phyloP scores from a whole-genome alignment of 371 early-diverging fungal genomes.

The Syncephalastrum contaminatum region DNA sequence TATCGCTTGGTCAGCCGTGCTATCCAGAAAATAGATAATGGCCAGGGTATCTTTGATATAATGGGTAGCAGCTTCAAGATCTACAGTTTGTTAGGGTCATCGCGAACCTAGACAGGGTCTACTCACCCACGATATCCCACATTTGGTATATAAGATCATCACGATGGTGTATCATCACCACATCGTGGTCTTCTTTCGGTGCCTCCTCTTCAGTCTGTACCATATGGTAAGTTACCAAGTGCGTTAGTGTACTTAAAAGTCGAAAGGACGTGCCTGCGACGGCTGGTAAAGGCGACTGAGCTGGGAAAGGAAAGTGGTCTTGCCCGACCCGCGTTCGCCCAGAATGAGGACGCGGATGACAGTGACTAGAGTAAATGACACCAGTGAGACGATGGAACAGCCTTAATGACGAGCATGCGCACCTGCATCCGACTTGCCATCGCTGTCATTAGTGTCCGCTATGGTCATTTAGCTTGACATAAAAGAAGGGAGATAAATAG shows the following conservation, averaged over 20 bases:
- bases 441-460: no score
- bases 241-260: no score
- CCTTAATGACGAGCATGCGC: no score
- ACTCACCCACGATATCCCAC: slow-evolving; percentile 39
- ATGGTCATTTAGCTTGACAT: no score
- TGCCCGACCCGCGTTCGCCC: slow-evolving; percentile 33
- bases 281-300: slow-evolving; percentile 29
- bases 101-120: not conserved
- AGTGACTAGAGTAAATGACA: no score
- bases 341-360: slow-evolving; percentile 18
- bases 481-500: no score
- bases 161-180: no score
- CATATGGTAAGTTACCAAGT: no score
- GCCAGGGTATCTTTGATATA: slow-evolving; percentile 27
- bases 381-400: no score
- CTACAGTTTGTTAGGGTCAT: slow-evolving; percentile 7
- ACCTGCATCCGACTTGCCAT: no score
- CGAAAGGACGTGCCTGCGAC: slow-evolving; percentile 9
- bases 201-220: no score
- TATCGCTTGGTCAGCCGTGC: not conserved
- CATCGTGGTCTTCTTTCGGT: no score
- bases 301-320: slow-evolving; percentile 39
- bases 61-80: slow-evolving; percentile 21
- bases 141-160: slow-evolving; percentile 17
- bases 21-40: slow-evolving; percentile 33